These are phyloP conservation scores for Sungouiella blattae DNA, from an alignment of 805 yeast genomes.

Conservation along the genomic window DNA sequence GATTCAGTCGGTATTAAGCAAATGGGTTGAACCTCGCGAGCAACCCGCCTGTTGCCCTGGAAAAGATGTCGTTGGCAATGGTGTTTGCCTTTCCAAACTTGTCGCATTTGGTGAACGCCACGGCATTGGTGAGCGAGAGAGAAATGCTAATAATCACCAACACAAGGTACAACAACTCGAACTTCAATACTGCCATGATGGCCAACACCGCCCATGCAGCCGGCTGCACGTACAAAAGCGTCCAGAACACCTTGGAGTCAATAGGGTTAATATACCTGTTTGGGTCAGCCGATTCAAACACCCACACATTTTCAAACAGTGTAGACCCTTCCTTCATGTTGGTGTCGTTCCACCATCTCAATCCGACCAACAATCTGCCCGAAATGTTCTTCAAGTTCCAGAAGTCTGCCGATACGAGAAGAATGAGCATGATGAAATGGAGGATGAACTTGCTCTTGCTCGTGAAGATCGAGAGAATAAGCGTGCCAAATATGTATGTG, in stretches of 20 bases:
- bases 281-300: constrained; percentile 81
- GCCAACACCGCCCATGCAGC: constrained; percentile 72
- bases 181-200: constrained; percentile 70
- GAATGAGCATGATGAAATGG: constrained; percentile 72
- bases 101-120: constrained; percentile 90
- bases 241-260: constrained; percentile 88
- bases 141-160: constrained; percentile 65
- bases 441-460: constrained; percentile 49
- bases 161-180: constrained; percentile 65
- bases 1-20: no score
- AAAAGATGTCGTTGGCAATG: constrained; percentile 55
- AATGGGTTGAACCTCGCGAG: constrained; percentile 48
- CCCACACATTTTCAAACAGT: constrained; percentile 67
- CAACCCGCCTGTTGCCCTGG: constrained; percentile 46
- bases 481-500: constrained; percentile 66
- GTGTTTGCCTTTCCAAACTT: constrained; percentile 83
- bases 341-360: constrained; percentile 95
- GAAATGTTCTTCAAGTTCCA: constrained; percentile 91
- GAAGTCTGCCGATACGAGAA: constrained; percentile 83
- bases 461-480: constrained; percentile 49
- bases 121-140: constrained; percentile 74
- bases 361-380: constrained; percentile 85
- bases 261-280: constrained; percentile 76
- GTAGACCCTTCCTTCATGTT: constrained; percentile 37
- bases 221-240: constrained; percentile 71